These are phyloP conservation scores for Drosera capensis DNA, from an alignment of 148 eudicot species.

Conservation along the genomic window DNA sequence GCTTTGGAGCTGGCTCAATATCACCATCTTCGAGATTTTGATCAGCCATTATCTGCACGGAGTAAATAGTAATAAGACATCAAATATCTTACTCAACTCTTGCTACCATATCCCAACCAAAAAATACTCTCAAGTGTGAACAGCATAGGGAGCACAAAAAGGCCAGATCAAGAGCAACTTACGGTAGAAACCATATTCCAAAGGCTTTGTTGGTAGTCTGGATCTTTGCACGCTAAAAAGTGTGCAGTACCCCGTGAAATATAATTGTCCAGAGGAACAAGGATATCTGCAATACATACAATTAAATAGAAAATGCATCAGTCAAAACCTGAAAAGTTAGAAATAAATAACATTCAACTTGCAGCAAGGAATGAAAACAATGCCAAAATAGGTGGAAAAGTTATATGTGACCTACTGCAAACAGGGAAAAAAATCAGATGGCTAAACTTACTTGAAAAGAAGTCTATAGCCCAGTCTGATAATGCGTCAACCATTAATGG, in stretches of 20 bases:
- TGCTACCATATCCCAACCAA: background rate
- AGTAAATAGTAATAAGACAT: constrained; percentile 1
- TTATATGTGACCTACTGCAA: no score
- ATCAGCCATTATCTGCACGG: constrained; percentile 66
- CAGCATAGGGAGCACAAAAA: background rate
- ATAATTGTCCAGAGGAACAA: constrained; percentile 93
- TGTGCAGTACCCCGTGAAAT: constrained; percentile 82
- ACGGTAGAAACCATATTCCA: constrained; percentile 87
- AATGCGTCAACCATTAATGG: constrained; percentile 91
- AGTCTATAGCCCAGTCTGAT: constrained; percentile 98
- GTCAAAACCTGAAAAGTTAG: background rate
- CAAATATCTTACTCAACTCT: background rate
- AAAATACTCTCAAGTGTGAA: background rate
- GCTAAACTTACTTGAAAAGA: constrained; percentile 76
- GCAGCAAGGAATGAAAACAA: background rate
- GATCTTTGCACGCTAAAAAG: constrained; percentile 81
- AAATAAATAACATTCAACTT: background rate
- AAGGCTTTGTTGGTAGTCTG: constrained; percentile 94
- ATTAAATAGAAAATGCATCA: background rate
- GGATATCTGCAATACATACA: constrained; percentile 44
- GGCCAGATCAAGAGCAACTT: constrained; percentile 14
- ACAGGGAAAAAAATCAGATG: no score
- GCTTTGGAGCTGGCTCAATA: constrained; percentile 99
- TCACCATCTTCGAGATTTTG: constrained; percentile 86
- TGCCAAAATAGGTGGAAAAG: no score